Evolutionary conservation across 2,329 filamentous ascomycete genomes (phyloP).

Genomic region (Westerdykella sp.): DNA sequence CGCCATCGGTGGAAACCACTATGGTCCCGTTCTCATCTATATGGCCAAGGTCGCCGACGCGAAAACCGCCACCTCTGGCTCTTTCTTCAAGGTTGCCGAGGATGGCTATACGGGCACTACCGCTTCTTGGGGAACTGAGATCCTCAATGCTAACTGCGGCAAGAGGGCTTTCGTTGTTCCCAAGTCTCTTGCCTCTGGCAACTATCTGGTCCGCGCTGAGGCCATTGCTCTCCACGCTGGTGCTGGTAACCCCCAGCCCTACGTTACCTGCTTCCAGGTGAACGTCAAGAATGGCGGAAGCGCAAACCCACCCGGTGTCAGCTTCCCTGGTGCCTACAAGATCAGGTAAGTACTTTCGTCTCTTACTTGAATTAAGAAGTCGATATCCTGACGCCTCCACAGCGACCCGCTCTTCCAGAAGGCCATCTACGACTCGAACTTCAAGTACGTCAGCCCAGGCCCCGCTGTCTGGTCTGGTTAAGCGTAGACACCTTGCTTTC

Average conservation of each 20-base stretch:
- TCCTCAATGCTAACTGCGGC: conserved; percentile 36
- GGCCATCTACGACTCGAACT: conserved; percentile 28
- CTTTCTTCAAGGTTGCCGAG: conserved; percentile 36
- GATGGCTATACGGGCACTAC: conserved; percentile 34
- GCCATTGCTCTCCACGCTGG: conserved; percentile 32
- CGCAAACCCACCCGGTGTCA: conserved; percentile 28
- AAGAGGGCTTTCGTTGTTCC: conserved; percentile 34
- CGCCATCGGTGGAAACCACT: conserved; percentile 36
- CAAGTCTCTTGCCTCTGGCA: conserved; percentile 25
- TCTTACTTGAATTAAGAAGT: background rate
- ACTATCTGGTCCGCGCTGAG: conserved; percentile 33
- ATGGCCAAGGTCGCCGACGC: conserved; percentile 36
- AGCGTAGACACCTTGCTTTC: background rate
- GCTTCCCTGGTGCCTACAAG: conserved; percentile 34
- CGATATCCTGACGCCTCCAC: conserved; percentile 1
- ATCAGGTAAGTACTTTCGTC: conserved; percentile 9
- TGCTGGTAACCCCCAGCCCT: conserved; percentile 27
- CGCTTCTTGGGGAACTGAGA: conserved; percentile 34
- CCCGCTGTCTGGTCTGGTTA: conserved; percentile 30
- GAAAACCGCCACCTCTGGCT: conserved; percentile 23
- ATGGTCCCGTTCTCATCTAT: conserved; percentile 34
- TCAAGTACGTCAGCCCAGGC: conserved; percentile 33
- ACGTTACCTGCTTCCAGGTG: conserved; percentile 35
- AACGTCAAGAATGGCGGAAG: conserved; percentile 32
- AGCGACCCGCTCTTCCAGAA: conserved; percentile 30